These are phyloP conservation scores for Kluyveromyces nonfermentans DNA, from an alignment of 805 yeast species.

Conservation along the genomic window DNA sequence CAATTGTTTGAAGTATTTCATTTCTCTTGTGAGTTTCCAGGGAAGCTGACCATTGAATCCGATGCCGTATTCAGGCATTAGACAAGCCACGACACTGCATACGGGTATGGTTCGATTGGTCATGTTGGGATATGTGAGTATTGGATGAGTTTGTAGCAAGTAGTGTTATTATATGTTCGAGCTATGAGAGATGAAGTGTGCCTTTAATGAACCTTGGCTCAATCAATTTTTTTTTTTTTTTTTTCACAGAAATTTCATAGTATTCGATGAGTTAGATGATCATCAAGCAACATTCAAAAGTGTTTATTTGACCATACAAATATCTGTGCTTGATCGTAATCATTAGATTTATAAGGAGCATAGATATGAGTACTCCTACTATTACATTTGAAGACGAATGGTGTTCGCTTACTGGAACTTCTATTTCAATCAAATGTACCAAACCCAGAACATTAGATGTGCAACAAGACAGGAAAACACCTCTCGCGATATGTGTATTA, in stretches of 20 bases:
- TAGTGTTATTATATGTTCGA: too few species aligned
- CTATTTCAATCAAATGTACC: not conserved
- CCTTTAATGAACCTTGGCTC: too few species aligned
- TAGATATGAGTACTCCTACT: too few species aligned
- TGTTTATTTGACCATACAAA: too few species aligned
- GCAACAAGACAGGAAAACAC: slow-evolving; percentile 1
- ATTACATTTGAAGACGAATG: not conserved
- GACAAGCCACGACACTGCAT: slow-evolving; percentile 75
- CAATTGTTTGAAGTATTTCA: slow-evolving; percentile 72
- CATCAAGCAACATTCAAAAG: too few species aligned
- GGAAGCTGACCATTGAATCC: slow-evolving; percentile 78
- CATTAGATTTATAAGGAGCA: too few species aligned
- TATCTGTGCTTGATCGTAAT: too few species aligned
- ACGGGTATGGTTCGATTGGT: slow-evolving; percentile 28
- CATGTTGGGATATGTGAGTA: not conserved
- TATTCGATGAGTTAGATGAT: too few species aligned
- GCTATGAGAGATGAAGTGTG: too few species aligned
- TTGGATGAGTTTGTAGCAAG: not conserved
- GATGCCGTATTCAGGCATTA: slow-evolving; percentile 73
- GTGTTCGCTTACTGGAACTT: not conserved
- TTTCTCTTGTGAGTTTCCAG: slow-evolving; percentile 78
- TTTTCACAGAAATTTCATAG: too few species aligned
- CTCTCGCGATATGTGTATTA: not conserved
- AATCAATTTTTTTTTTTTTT: too few species aligned
- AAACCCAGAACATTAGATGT: not conserved